Evolutionary conservation across 306 rosid species (phyloP).

Genomic region (Prunus mume): DNA sequence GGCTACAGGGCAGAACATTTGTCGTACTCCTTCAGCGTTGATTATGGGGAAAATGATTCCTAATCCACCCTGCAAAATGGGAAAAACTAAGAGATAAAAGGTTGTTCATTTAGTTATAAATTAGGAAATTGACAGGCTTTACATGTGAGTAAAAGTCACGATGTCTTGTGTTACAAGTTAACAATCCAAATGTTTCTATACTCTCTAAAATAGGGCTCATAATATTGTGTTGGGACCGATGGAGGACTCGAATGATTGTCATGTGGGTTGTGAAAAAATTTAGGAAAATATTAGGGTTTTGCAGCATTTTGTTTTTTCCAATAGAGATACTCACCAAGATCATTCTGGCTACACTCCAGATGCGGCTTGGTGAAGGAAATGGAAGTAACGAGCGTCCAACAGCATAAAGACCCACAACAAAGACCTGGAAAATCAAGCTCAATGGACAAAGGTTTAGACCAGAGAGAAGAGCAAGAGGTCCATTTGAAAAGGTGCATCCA

Average conservation of each 20-base stretch:
- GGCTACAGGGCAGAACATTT: constrained; percentile 25
- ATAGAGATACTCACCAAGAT: constrained; percentile 35
- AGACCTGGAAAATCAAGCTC: constrained; percentile 54
- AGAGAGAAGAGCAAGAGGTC: constrained; percentile 49
- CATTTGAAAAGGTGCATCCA: constrained; percentile 48
- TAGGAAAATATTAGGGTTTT: not conserved
- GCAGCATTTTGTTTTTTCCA: not conserved
- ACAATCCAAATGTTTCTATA: not conserved
- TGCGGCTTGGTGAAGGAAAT: constrained; percentile 49
- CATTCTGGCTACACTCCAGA: constrained; percentile 49
- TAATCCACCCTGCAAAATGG: constrained; percentile 21
- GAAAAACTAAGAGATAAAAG: not conserved
- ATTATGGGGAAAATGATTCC: constrained; percentile 31
- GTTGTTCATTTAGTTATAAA: not conserved
- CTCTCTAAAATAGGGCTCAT: not conserved
- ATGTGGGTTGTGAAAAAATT: not conserved
- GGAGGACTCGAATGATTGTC: not conserved
- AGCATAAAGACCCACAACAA: constrained; percentile 46
- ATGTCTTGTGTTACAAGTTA: not conserved
- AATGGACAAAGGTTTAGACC: constrained; percentile 56
- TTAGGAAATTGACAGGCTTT: not conserved
- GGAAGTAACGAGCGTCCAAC: constrained; percentile 49
- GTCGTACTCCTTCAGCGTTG: constrained; percentile 26
- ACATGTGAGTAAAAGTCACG: not conserved
- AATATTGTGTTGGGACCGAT: not conserved